These are phyloP conservation scores for Nicotiana sylvestris DNA, from an alignment of 257 asterid species.

Conservation along the genomic window DNA sequence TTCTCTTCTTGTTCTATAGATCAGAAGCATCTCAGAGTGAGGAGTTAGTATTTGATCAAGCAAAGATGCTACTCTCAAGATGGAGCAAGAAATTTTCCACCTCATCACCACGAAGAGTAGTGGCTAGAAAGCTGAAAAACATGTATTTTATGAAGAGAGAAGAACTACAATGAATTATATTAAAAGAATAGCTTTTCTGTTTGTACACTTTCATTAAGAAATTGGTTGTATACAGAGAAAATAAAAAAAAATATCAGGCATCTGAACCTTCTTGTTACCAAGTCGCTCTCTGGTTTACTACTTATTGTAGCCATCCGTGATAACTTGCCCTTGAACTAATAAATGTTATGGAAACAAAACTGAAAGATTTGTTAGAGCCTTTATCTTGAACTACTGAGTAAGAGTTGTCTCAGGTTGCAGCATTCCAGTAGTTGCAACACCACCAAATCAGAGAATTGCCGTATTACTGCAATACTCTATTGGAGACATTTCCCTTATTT, in stretches of 20 bases:
- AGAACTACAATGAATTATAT: neutral
- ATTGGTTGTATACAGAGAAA: neutral
- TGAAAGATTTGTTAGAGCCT: neutral
- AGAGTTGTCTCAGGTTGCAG: conserved; percentile 1
- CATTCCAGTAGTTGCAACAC: neutral
- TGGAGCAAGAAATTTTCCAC: neutral
- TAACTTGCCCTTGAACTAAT: neutral
- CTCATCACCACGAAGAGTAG: neutral
- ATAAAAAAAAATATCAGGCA: neutral
- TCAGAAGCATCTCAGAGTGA: neutral
- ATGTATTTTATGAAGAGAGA: neutral
- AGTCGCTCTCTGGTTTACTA: neutral
- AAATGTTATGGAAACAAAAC: neutral
- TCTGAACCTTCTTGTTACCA: neutral
- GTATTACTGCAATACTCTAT: neutral
- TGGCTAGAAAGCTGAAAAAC: neutral
- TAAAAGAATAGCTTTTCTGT: neutral
- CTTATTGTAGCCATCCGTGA: neutral
- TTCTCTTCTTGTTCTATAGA: neutral
- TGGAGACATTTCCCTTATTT: neutral
- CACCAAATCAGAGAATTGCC: neutral
- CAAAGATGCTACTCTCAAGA: neutral
- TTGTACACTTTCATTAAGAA: neutral
- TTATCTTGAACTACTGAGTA: neutral
- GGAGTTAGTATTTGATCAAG: neutral